Evolutionary conservation across 1,284 basidiomycete species (phyloP).

Genomic region (Trichosporon sp.): DNA sequence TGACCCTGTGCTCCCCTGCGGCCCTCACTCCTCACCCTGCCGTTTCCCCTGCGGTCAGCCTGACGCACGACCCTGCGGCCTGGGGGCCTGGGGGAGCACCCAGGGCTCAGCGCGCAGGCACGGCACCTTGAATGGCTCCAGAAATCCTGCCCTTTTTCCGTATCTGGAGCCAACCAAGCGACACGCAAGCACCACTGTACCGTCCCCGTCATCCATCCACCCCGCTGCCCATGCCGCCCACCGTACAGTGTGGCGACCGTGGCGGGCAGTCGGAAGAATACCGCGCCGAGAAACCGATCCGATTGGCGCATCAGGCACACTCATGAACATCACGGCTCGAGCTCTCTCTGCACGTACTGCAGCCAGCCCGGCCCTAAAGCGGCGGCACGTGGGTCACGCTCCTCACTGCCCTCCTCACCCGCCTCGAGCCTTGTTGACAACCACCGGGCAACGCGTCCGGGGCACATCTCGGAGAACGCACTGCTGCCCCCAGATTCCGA

Average conservation of each 20-base stretch:
- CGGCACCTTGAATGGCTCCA: slow-evolving; percentile 2
- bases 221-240: neutral
- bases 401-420: neutral
- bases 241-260: neutral
- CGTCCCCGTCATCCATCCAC: neutral
- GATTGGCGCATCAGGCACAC: neutral
- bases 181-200: neutral
- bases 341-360: neutral
- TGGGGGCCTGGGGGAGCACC: neutral
- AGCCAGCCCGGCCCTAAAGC: neutral
- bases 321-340: neutral
- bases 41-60: neutral
- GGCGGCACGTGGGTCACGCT: neutral
- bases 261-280: slow-evolving; percentile 3
- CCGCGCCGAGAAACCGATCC: slow-evolving; percentile 1
- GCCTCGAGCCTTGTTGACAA: neutral
- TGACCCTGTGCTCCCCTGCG: neutral
- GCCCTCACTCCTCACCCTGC: neutral
- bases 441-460: neutral
- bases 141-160: neutral
- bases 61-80: neutral
- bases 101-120: neutral
- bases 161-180: neutral
- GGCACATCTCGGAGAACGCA: neutral
- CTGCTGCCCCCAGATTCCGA: neutral